phyloP scores from a whole-genome alignment of 2,329 filamentous ascomycete genomes.

The Scedosporium apiospermum region DNA sequence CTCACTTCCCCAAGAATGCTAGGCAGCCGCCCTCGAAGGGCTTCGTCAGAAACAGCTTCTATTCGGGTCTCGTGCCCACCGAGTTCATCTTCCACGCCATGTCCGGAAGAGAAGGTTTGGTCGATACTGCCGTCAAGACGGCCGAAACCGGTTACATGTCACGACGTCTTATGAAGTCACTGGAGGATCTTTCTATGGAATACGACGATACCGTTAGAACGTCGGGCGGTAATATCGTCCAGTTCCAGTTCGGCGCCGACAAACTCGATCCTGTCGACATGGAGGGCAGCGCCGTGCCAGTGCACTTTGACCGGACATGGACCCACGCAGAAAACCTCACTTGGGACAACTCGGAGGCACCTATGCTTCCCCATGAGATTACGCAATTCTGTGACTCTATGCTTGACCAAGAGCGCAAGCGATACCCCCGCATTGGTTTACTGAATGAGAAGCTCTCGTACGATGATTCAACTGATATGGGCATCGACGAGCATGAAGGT shows the following conservation, averaged over 20 bases:
- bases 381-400: slow-evolving; percentile 56
- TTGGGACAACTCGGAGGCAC: slow-evolving; percentile 66
- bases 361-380: slow-evolving; percentile 68
- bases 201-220: slow-evolving; percentile 95
- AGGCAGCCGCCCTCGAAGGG: slow-evolving; percentile 91
- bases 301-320: slow-evolving; percentile 87
- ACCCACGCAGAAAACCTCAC: slow-evolving; percentile 69
- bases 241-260: slow-evolving; percentile 96
- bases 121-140: slow-evolving; percentile 98
- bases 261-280: slow-evolving; percentile 94
- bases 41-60: slow-evolving; percentile 97
- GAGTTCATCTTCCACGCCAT: slow-evolving; percentile 99
- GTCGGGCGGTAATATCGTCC: slow-evolving; percentile 78
- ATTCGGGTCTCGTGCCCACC: slow-evolving; percentile 77
- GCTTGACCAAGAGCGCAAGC: slow-evolving; percentile 57
- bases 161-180: slow-evolving; percentile 90
- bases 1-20: slow-evolving; percentile 90
- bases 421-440: slow-evolving; percentile 51
- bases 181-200: slow-evolving; percentile 86
- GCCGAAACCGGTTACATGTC: slow-evolving; percentile 99
- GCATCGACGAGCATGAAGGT: slow-evolving; percentile 71
- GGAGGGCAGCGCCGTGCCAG: slow-evolving; percentile 87
- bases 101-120: slow-evolving; percentile 93
- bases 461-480: slow-evolving; percentile 57
- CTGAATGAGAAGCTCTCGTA: slow-evolving; percentile 58